phyloP scores from a whole-genome alignment of 2,329 filamentous ascomycete genomes.

The Emydomyces testavorans region DNA sequence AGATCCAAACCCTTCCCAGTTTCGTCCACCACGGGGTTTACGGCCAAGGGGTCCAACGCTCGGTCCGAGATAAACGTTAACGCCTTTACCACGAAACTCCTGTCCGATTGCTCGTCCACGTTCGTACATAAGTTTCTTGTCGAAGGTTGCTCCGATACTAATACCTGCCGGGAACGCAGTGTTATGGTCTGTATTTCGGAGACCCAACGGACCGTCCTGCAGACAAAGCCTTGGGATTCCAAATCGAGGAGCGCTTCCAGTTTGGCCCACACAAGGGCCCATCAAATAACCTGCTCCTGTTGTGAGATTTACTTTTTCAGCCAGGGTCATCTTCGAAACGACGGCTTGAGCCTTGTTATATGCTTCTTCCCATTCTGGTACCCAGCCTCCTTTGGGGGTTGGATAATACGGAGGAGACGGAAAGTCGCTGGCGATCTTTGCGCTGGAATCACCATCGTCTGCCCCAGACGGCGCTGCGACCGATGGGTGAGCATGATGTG shows the following conservation, averaged over 20 bases:
- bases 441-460: not conserved
- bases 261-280: conserved; percentile 66
- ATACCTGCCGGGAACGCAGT: conserved; percentile 73
- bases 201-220: conserved; percentile 59
- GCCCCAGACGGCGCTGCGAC: not conserved
- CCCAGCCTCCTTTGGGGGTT: conserved; percentile 60
- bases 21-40: conserved; percentile 60
- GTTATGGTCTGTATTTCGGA: conserved; percentile 61
- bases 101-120: conserved; percentile 57
- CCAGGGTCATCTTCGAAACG: conserved; percentile 64
- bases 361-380: conserved; percentile 54
- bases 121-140: conserved; percentile 58
- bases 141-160: conserved; percentile 61
- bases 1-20: conserved; percentile 63
- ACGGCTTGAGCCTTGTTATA: conserved; percentile 58
- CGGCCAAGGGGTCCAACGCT: conserved; percentile 59
- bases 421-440: conserved; percentile 16
- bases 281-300: conserved; percentile 60
- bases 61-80: conserved; percentile 60
- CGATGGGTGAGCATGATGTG: not conserved
- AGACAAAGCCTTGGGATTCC: conserved; percentile 62
- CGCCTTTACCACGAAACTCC: conserved; percentile 62
- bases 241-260: conserved; percentile 57
- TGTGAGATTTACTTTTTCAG: conserved; percentile 69
- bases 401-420: conserved; percentile 55